Evolutionary conservation across 2,329 filamentous ascomycete genomes (phyloP).

Genomic region (Fusarium domesticum): DNA sequence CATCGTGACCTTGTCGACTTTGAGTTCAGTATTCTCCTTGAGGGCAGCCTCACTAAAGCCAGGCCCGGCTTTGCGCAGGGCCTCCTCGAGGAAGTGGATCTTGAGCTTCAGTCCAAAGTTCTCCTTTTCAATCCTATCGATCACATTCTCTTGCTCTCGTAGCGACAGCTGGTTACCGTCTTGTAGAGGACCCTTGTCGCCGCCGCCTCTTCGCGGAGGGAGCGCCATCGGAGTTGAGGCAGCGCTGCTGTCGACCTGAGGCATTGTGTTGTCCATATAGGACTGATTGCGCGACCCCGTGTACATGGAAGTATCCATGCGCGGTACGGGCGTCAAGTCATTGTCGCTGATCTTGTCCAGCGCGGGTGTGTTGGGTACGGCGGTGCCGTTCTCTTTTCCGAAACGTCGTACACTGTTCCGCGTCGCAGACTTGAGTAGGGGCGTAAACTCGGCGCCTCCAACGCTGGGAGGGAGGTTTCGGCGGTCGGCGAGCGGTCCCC

Average conservation of each 20-base stretch:
- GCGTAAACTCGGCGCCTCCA: constrained; percentile 82
- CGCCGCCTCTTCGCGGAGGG: constrained; percentile 57
- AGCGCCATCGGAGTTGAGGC: constrained; percentile 79
- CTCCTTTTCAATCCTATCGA: constrained; percentile 96
- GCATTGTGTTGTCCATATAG: constrained; percentile 67
- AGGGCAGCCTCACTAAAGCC: constrained; percentile 86
- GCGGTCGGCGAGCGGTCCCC: constrained; percentile 67
- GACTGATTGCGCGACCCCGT: constrained; percentile 63
- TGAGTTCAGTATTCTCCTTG: constrained; percentile 93
- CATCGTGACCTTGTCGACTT: constrained; percentile 88
- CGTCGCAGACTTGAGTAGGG: constrained; percentile 79
- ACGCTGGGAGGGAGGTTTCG: constrained; percentile 66
- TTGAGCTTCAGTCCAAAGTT: constrained; percentile 97
- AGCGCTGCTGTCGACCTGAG: constrained; percentile 73
- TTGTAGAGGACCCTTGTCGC: constrained; percentile 66
- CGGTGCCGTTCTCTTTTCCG: constrained; percentile 61
- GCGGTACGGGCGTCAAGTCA: constrained; percentile 71
- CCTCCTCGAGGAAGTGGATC: constrained; percentile 94
- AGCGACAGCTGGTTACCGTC: constrained; percentile 89
- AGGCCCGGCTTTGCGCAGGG: constrained; percentile 79
- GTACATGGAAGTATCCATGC: constrained; percentile 69
- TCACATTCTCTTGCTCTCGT: constrained; percentile 90
- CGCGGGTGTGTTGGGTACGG: constrained; percentile 65
- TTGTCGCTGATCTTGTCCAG: constrained; percentile 65
- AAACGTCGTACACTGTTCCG: constrained; percentile 65